Percentiles rank a stretch among this genome's conserved stretches.
These are phyloP conservation scores for Lunularia cruciata DNA, from an alignment of 225 moss, liverwort and hornwort species.

Conservation along the genomic window DNA sequence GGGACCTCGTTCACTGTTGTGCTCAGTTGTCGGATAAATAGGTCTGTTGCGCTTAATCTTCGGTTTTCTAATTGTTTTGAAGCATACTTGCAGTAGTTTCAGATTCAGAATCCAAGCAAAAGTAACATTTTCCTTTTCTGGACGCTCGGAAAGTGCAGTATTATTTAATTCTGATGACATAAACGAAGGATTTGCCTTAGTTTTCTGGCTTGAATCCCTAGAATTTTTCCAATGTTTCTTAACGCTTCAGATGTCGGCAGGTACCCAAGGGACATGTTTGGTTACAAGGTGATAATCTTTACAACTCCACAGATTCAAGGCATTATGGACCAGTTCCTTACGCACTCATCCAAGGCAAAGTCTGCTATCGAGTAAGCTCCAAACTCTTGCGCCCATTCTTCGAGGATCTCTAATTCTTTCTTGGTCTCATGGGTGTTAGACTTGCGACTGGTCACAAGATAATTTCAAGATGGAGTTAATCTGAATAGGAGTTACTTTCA, in stretches of 20 bases:
- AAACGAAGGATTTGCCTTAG: too few relatives aligned
- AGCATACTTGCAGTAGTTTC: too few relatives aligned
- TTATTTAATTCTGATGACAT: too few relatives aligned
- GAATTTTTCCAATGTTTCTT: too few relatives aligned
- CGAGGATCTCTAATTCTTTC: neutral
- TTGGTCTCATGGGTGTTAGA: neutral
- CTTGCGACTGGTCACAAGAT: neutral
- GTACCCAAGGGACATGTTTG: constrained; percentile 98
- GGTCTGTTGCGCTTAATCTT: too few relatives aligned
- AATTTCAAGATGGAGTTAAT: neutral
- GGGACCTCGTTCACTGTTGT: too few relatives aligned
- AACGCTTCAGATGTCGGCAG: constrained; percentile 41
- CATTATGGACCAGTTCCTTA: constrained; percentile 98
- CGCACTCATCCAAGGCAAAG: constrained; percentile 91
- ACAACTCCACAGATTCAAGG: constrained; percentile 96
- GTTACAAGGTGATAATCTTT: constrained; percentile 96
- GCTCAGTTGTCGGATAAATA: too few relatives aligned
- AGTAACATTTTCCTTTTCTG: too few relatives aligned
- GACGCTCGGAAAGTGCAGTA: too few relatives aligned
- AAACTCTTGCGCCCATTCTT: neutral
- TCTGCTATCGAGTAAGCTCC: constrained; percentile 83
- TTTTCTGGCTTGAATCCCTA: too few relatives aligned
- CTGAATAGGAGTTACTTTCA: neutral
- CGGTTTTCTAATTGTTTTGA: too few relatives aligned
- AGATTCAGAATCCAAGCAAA: too few relatives aligned